Conservation (phyloP, 1,139 yeast species). For the Pichia sp. region DNA sequence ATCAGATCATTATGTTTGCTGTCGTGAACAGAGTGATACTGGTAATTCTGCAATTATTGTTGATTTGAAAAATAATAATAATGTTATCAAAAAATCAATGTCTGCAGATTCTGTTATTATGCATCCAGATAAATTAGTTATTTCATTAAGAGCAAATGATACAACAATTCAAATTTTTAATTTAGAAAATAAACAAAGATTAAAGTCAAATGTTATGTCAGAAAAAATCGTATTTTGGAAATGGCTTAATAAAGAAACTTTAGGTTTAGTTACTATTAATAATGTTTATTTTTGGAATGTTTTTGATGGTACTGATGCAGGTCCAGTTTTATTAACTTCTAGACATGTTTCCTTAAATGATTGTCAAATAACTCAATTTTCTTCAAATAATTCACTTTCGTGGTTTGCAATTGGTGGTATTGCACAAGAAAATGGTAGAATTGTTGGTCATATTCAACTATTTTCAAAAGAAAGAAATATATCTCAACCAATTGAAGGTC, state of each 20-base stretch:
- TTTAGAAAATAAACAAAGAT: constrained; percentile 77
- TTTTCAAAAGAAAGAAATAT: constrained; percentile 83
- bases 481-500: constrained; percentile 97
- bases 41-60: constrained; percentile 92
- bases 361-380: constrained; percentile 87
- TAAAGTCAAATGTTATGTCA: constrained; percentile 79
- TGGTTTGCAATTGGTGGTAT: constrained; percentile 98
- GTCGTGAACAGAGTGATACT: constrained; percentile 68
- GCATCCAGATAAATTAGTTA: constrained; percentile 86
- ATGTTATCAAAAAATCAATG: constrained; percentile 85
- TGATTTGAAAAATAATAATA: constrained; percentile 69
- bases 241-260: constrained; percentile 69
- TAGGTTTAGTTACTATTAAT: constrained; percentile 81
- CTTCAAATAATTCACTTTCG: constrained; percentile 70
- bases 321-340: constrained; percentile 74
- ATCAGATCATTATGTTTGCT: constrained; percentile 84
- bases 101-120: constrained; percentile 96
- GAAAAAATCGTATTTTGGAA: constrained; percentile 95
- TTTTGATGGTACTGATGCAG: constrained; percentile 71
- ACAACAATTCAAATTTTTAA: constrained; percentile 93
- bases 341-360: constrained; percentile 77
- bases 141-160: constrained; percentile 93
- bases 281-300: constrained; percentile 77
- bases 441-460: constrained; percentile 94
- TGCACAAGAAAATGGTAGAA: constrained; percentile 89